Percentiles rank a stretch among this genome's conserved stretches.
Conservation (phyloP, 768 basidiomycete genomes). For the Sporobolomyces pararoseus region DNA sequence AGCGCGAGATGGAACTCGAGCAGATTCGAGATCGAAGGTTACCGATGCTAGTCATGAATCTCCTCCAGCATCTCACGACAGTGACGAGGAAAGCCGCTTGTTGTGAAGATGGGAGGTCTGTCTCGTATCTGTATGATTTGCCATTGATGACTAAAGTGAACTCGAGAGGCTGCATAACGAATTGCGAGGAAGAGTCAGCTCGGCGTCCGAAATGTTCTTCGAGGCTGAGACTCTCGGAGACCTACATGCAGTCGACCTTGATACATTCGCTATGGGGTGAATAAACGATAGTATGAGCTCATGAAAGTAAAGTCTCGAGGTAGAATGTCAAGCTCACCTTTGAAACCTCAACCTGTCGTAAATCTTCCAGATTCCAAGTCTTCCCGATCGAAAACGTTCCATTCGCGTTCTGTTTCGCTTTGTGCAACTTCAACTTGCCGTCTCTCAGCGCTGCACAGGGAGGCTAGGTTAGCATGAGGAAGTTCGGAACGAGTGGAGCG, state of each 20-base stretch:
- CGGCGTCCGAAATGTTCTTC: too few species aligned
- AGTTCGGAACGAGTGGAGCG: not conserved
- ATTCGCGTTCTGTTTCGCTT: slow-evolving; percentile 92
- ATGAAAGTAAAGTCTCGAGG: not conserved
- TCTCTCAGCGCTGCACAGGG: slow-evolving; percentile 60
- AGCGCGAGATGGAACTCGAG: not conserved
- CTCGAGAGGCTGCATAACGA: slow-evolving; percentile 39
- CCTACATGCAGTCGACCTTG: slow-evolving; percentile 13
- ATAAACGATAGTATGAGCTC: not conserved
- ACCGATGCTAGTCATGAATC: slow-evolving; percentile 30
- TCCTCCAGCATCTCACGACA: slow-evolving; percentile 38
- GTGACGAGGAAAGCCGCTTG: slow-evolving; percentile 42
- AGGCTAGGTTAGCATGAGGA: not conserved
- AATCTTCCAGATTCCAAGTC: slow-evolving; percentile 82
- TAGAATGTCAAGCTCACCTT: slow-evolving; percentile 58
- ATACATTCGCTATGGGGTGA: slow-evolving; percentile 11
- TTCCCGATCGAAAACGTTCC: slow-evolving; percentile 94
- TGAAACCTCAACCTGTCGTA: slow-evolving; percentile 71
- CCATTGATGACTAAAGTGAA: slow-evolving; percentile 28
- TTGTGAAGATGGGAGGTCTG: slow-evolving; percentile 34
- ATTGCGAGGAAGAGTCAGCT: not conserved
- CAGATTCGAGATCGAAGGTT: not conserved
- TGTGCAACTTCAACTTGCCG: slow-evolving; percentile 71
- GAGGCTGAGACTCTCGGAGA: too few species aligned
- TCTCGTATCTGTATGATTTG: slow-evolving; percentile 42